Conservation (phyloP, 345 rosid species). For the Schrenkiella parvula region DNA sequence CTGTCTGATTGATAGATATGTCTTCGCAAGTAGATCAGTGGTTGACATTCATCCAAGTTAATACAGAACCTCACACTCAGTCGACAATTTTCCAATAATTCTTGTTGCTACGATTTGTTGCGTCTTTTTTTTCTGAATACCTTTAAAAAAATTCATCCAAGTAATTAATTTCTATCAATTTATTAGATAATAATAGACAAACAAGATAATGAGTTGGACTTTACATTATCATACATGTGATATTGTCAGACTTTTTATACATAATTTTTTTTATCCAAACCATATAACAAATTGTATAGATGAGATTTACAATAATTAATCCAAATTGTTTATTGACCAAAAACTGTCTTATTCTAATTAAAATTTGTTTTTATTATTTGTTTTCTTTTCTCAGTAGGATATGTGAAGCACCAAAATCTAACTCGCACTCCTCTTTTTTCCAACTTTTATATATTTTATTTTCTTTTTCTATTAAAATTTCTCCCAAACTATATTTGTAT, state of each 20-base stretch:
- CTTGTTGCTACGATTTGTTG: conserved; percentile 5
- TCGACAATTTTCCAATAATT: conserved; percentile 20
- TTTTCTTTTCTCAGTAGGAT: neutral
- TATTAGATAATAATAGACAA: neutral
- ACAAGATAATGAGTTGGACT: neutral
- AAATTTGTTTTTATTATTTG: neutral
- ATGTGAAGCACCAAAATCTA: conserved; percentile 22
- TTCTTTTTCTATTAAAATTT: neutral
- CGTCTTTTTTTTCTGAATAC: neutral
- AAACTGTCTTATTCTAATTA: neutral
- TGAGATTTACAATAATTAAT: too few species aligned
- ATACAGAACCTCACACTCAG: neutral
- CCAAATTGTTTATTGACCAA: neutral
- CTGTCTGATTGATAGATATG: conserved; percentile 3
- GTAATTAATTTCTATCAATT: neutral
- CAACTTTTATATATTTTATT: neutral
- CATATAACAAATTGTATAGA: neutral
- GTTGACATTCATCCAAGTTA: conserved; percentile 13
- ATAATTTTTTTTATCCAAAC: neutral
- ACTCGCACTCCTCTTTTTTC: neutral
- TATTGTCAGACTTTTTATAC: neutral
- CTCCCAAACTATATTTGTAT: neutral
- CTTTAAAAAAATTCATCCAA: neutral
- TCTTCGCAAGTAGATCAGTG: neutral
- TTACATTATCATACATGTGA: neutral